Evolutionary conservation across 257 asterid species (phyloP).

Genomic region (Coffea eugenioides): DNA sequence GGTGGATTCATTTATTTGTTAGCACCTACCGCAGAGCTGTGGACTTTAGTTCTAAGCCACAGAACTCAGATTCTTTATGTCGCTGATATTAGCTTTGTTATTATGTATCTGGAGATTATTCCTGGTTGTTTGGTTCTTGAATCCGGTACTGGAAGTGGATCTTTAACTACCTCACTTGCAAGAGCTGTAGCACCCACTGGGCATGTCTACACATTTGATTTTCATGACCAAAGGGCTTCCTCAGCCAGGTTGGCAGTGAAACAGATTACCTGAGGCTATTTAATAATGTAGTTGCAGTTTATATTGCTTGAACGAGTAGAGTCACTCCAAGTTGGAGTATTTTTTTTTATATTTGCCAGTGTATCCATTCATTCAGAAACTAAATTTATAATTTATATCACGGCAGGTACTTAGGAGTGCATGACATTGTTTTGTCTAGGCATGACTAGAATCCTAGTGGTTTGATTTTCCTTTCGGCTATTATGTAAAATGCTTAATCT

Average conservation of each 20-base stretch:
- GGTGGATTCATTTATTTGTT: constrained; percentile 78
- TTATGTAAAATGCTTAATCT: background rate
- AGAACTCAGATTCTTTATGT: constrained; percentile 92
- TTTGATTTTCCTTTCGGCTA: background rate
- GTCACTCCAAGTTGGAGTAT: background rate
- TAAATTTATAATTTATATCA: no score
- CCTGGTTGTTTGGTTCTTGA: constrained; percentile 95
- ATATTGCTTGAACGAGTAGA: background rate
- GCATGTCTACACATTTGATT: constrained; percentile 87
- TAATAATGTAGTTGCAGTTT: background rate
- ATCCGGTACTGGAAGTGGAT: constrained; percentile 98
- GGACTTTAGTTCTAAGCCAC: constrained; percentile 95
- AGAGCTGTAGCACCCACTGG: constrained; percentile 84
- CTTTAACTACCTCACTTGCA: constrained; percentile 84
- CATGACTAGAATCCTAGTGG: no score
- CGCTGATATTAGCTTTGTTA: constrained; percentile 92
- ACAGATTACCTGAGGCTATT: background rate
- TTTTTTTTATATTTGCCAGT: background rate
- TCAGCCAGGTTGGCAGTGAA: constrained; percentile 67
- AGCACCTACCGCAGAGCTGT: constrained; percentile 94
- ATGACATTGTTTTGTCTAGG: background rate
- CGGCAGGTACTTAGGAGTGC: background rate
- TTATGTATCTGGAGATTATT: constrained; percentile 81
- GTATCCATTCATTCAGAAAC: background rate
- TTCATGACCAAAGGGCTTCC: constrained; percentile 64